Base-by-base conservation (phyloP, 176 grass and related monocot species). In the Rhynchospora breviuscula region DNA sequence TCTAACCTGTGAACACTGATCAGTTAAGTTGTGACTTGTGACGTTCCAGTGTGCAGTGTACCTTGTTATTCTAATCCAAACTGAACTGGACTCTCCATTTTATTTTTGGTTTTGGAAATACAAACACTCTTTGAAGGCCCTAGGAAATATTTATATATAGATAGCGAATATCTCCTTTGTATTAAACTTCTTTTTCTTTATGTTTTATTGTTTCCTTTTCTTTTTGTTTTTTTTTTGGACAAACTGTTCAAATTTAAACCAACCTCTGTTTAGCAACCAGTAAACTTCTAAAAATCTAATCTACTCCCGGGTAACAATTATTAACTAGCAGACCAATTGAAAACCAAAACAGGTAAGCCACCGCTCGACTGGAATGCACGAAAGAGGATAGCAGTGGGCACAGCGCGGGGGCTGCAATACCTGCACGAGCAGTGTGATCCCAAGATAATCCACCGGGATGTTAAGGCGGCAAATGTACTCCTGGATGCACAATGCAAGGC, bases 371-470 rank as follows among this genome's bases (percentile, higher is more conserved):
- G 94, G 94, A 85, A 74, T 56, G 90, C 91, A 0, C 89, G 94
- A 84, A 91, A 97, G 85, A 84, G 87, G 35, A 93, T 97, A 85
- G 89, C 94, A 22, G 87, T 97, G 6, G 94, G 94, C 0, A 88
- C 91, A 15, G 91, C 91, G 63, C 80, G 94, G 75, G 94, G 89
- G 13, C 78, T 97, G 64, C 89, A 93, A 1, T 97, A 97, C 83
- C 82, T 97, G 63, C 94, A 97, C 0, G 94, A 97, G 86, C 94
- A 97, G 60, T 97, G 94, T 61, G 94, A 97, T 26, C 94, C 94
- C 18, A 97, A 97, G 87, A 97, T 97, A n/a, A 97, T 93, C 71
- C 94, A 97, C 78, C 90, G 94, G 47, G 94, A 97, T 10, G 94
- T 97, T 2, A 97, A 97, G 81, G 94, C 94, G 44, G 94, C 94